These are phyloP conservation scores for Sugiyamaella valdiviana DNA, from an alignment of 805 yeast species.

Conservation along the genomic window DNA sequence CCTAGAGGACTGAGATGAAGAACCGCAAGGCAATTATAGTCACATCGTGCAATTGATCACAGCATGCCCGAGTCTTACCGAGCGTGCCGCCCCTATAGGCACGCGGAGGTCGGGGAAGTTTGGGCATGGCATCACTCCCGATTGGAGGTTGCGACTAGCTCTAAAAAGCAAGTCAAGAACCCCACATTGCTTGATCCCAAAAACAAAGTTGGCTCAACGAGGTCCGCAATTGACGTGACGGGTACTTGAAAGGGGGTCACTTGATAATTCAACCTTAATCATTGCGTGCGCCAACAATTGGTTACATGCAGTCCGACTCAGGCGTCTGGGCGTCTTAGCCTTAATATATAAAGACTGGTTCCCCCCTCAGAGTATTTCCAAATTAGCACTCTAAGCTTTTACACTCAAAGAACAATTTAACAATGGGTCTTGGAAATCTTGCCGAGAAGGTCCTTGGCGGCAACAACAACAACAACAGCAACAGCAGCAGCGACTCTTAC, in stretches of 20 bases:
- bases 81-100: too few relatives aligned
- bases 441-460: slow-evolving; percentile 11
- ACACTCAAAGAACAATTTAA: slow-evolving; percentile 2
- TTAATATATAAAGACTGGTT: neutral
- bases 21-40: too few relatives aligned
- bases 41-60: too few relatives aligned
- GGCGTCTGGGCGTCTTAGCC: neutral
- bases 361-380: too few relatives aligned
- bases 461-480: slow-evolving; percentile 22
- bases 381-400: too few relatives aligned
- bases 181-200: neutral
- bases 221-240: neutral
- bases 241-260: neutral
- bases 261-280: neutral
- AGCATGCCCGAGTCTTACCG: too few relatives aligned
- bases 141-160: neutral
- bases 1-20: too few relatives aligned
- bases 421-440: slow-evolving; percentile 13
- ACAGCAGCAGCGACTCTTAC: slow-evolving; percentile 26
- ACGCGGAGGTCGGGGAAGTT: too few relatives aligned
- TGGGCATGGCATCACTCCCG: too few relatives aligned
- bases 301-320: neutral
- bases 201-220: neutral
- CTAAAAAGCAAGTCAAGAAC: neutral
- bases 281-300: neutral